Evolutionary conservation across 1,139 yeast species (phyloP), one percentile per base, ranked within the genome.

Genomic region (Sugiyamaella japonica): DNA sequence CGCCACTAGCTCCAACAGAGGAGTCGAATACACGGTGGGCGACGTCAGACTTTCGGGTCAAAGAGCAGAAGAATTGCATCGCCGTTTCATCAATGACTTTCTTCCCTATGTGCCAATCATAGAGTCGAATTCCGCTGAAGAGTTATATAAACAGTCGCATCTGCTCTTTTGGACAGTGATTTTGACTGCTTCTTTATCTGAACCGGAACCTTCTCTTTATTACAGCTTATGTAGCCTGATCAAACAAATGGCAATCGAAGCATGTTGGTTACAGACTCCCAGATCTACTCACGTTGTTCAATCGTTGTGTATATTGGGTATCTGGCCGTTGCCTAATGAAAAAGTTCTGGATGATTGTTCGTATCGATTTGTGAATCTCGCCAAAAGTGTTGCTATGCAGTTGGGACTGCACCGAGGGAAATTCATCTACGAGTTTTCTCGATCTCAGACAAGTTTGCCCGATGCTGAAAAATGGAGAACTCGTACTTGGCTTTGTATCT

Each of bases 391-490:
- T 50, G 89, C 95, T 0, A 80, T 87, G 64, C 98, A 91, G 68
- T 73, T 91, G 43, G 98, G 98, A n/a, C 76, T 91, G 59, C 98
- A 91, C 69, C 77, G 97, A 61, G 97, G 97, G 16, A 88, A 88
- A 67, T 91, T 90, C 66, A 89, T 90, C 61, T 85, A 86, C 61
- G 98, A 91, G 66, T 91, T 91, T 63, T 85, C 95, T 9, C 78
- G 98, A 63, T 88, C 93, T 28, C 98, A 91, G 68, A 95, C 88
- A 3, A 81, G 89, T 41, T 76, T 90, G 67, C 95, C 95, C 0
- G 90, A 90, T 70, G 93, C 97, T 3, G 97, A 89, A 63, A 85
- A 85, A 67, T 91, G 97, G 97, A 79, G 98, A 69, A 89, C 97
- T 0, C 77, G 97, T 61, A 83, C 96, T 1, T 91, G 97, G 97